A percentile compares a stretch with the other conserved stretches of the same genome.
phyloP scores from a whole-genome alignment of 2,329 filamentous ascomycete genomes.

The Paraphaeosphaeria sporulosa region DNA sequence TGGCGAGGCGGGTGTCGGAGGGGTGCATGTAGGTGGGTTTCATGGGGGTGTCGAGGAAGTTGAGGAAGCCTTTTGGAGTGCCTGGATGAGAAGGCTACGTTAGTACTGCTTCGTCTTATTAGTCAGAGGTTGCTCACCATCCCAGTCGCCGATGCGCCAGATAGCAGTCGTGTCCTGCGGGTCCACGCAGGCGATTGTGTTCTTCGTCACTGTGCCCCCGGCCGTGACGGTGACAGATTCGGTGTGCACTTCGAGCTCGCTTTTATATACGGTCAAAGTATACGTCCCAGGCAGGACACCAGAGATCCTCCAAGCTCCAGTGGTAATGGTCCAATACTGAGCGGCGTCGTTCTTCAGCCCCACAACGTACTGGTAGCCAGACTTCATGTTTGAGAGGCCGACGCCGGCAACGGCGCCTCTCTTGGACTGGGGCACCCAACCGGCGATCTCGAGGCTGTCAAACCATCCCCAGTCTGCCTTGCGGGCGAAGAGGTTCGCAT shows the following conservation, averaged over 20 bases:
- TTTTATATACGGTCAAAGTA: conserved; percentile 68
- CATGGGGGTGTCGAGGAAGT: conserved; percentile 53
- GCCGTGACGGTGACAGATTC: conserved; percentile 53
- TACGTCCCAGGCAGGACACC: conserved; percentile 70
- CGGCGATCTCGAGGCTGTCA: conserved; percentile 31
- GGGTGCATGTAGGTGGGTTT: conserved; percentile 55
- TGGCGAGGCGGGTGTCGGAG: conserved; percentile 41
- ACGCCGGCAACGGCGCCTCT: conserved; percentile 31
- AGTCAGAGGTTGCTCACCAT: no score
- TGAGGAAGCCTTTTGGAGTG: conserved; percentile 64
- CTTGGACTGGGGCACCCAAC: conserved; percentile 28
- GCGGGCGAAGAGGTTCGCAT: conserved; percentile 36
- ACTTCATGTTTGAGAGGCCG: conserved; percentile 50
- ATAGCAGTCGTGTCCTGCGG: conserved; percentile 58
- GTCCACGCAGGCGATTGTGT: conserved; percentile 58
- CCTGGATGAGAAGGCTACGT: no score
- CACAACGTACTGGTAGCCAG: conserved; percentile 50
- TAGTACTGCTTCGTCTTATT: no score
- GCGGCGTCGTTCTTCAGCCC: conserved; percentile 46
- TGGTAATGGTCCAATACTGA: conserved; percentile 49
- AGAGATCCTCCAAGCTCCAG: conserved; percentile 63
- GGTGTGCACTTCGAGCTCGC: conserved; percentile 41
- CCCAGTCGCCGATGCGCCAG: conserved; percentile 70
- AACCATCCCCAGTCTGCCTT: conserved; percentile 33
- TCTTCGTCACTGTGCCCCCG: conserved; percentile 55